A percentile compares a stretch with the other conserved stretches of the same genome.
phyloP scores from a whole-genome alignment of 1,139 yeast genomes.

The Yamadazyma friedrichii region DNA sequence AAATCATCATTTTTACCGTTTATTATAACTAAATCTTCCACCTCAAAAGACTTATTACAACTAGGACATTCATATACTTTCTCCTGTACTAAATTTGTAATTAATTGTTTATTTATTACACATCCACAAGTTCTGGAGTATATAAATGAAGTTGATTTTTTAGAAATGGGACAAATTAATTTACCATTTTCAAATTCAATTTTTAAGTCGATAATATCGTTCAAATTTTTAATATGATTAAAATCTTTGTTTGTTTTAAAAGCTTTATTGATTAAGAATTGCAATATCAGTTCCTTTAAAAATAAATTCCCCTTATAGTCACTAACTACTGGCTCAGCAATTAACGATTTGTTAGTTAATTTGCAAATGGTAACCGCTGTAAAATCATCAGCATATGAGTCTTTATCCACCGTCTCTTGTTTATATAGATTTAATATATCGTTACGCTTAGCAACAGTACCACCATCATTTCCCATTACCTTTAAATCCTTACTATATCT shows the following conservation, averaged over 20 bases:
- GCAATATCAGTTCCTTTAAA: constrained; percentile 65
- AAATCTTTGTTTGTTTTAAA: constrained; percentile 16
- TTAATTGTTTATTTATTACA: constrained; percentile 26
- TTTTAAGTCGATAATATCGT: constrained; percentile 30
- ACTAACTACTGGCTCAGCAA: constrained; percentile 52
- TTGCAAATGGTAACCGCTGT: constrained; percentile 22
- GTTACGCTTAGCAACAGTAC: constrained; percentile 46
- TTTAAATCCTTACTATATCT: not conserved
- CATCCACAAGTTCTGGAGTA: constrained; percentile 45
- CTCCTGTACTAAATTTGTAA: constrained; percentile 17
- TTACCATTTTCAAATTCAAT: constrained; percentile 26
- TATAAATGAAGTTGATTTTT: constrained; percentile 25
- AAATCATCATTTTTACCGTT: constrained; percentile 18
- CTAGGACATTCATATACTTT: constrained; percentile 28
- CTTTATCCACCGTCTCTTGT: constrained; percentile 17
- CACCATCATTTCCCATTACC: constrained; percentile 51
- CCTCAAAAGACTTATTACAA: constrained; percentile 26
- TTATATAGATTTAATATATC: constrained; percentile 35
- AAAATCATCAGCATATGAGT: constrained; percentile 28
- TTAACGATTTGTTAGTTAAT: constrained; percentile 28
- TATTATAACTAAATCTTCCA: constrained; percentile 33
- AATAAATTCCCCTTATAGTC: constrained; percentile 73
- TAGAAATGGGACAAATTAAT: constrained; percentile 52
- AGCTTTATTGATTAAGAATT: constrained; percentile 45
- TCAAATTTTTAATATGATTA: constrained; percentile 40